Evolutionary conservation across 768 basidiomycete genomes (phyloP).

Genomic region (Coprinellus micaceus): DNA sequence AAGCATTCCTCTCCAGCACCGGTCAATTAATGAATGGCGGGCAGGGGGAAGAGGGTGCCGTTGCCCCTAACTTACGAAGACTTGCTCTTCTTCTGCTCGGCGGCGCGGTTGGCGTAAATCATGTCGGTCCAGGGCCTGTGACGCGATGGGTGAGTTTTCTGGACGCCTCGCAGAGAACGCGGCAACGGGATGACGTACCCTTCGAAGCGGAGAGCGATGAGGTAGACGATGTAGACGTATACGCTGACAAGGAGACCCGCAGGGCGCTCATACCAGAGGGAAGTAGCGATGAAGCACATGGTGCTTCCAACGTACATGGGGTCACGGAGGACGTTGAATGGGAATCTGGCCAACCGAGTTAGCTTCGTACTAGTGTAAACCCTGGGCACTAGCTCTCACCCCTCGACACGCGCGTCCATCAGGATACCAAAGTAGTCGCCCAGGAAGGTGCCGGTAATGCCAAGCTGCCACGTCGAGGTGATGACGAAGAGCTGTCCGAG

Average conservation of each 20-base stretch:
- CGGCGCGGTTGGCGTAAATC: constrained; percentile 66
- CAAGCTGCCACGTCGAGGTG: constrained; percentile 85
- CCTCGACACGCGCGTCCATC: constrained; percentile 87
- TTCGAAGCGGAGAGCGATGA: constrained; percentile 82
- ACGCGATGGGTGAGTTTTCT: not conserved
- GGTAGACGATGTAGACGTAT: constrained; percentile 82
- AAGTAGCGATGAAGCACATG: constrained; percentile 80
- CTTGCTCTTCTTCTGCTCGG: constrained; percentile 22
- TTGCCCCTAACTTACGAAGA: constrained; percentile 4
- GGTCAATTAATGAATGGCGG: too few relatives aligned
- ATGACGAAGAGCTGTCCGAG: constrained; percentile 83
- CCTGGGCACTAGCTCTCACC: constrained; percentile 26
- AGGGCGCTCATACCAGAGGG: constrained; percentile 88
- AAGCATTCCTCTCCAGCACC: not conserved
- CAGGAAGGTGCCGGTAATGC: constrained; percentile 90
- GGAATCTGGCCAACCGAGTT: constrained; percentile 51
- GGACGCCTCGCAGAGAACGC: not conserved
- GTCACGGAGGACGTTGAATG: constrained; percentile 88
- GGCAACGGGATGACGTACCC: constrained; percentile 54
- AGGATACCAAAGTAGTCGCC: constrained; percentile 84
- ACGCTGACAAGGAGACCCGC: constrained; percentile 76
- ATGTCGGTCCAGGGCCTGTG: constrained; percentile 73
- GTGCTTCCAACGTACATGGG: constrained; percentile 99
- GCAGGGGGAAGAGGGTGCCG: too few relatives aligned
- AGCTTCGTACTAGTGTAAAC: not conserved